phyloP scores from a whole-genome alignment of 2,329 filamentous ascomycete genomes.

The Calonectria multiphialidica region DNA sequence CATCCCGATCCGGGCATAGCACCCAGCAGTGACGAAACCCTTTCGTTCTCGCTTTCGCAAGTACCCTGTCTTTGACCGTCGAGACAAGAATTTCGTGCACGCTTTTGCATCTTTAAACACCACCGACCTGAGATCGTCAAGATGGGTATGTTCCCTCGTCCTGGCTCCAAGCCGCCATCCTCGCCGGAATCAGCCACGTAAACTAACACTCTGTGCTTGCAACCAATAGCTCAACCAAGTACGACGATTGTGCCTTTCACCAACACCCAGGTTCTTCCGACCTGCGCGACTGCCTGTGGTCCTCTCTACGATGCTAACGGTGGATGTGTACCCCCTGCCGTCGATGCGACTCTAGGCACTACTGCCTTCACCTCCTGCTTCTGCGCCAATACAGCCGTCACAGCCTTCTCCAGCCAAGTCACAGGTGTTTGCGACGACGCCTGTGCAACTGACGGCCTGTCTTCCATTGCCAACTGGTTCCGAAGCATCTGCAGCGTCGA shows the following conservation, averaged over 20 bases:
- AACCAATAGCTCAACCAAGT: conserved; percentile 36
- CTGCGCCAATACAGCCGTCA: conserved; percentile 73
- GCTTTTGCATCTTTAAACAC: not conserved
- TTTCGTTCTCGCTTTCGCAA: not conserved
- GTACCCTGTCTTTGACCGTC: not conserved
- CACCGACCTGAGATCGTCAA: conserved; percentile 38
- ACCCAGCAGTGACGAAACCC: not conserved
- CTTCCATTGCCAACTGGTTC: conserved; percentile 78
- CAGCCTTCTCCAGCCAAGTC: conserved; percentile 67
- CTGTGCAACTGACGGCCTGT: conserved; percentile 64
- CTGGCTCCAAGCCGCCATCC: conserved; percentile 38
- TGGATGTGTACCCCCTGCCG: conserved; percentile 74
- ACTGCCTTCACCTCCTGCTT: conserved; percentile 77
- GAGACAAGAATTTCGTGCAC: not conserved
- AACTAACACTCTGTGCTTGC: conserved; percentile 25
- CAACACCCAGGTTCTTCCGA: conserved; percentile 62
- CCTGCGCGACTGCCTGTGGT: conserved; percentile 71
- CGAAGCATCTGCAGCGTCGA: conserved; percentile 70
- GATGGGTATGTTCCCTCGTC: conserved; percentile 51
- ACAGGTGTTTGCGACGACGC: conserved; percentile 71
- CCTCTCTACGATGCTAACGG: conserved; percentile 77
- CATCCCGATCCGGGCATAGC: conserved; percentile 7
- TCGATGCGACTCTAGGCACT: conserved; percentile 57
- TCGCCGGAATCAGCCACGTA: conserved; percentile 21
- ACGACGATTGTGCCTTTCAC: conserved; percentile 70